phyloP scores from a whole-genome alignment of 2,329 filamentous ascomycete species.

The Ceratocystis cacaofunesta region DNA sequence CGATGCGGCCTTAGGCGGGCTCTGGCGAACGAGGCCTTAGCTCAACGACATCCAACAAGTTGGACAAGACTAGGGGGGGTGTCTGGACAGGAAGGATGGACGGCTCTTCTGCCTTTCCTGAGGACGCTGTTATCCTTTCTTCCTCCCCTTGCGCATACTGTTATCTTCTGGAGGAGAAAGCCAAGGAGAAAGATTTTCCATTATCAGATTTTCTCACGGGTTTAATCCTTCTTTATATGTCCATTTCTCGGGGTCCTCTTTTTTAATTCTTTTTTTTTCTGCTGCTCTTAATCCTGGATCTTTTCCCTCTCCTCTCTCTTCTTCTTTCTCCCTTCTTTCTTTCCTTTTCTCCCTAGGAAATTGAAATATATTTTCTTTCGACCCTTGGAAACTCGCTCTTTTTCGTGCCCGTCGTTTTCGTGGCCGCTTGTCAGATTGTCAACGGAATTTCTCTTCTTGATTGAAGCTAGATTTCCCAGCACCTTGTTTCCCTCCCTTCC shows the following conservation, averaged over 20 bases:
- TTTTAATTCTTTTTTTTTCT: constrained; percentile 10
- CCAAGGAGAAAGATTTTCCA: not conserved
- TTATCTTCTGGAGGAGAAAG: too few relatives aligned
- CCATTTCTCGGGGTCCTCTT: constrained; percentile 6
- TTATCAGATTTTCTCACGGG: constrained; percentile 11
- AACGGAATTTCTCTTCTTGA: constrained; percentile 12
- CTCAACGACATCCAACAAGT: too few relatives aligned
- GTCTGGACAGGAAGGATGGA: not conserved
- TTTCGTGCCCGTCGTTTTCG: too few relatives aligned
- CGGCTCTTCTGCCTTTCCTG: not conserved
- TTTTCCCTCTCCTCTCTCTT: not conserved
- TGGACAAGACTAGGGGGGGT: not conserved
- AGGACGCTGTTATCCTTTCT: not conserved
- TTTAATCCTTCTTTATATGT: constrained; percentile 10
- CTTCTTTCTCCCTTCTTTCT: constrained; percentile 1
- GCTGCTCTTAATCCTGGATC: not conserved
- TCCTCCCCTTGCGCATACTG: not conserved
- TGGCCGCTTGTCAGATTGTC: not conserved
- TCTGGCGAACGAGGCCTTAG: too few relatives aligned
- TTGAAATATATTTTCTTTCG: not conserved
- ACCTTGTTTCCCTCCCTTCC: not conserved
- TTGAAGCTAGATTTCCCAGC: constrained; percentile 8
- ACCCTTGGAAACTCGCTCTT: not conserved
- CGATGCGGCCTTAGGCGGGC: not conserved
- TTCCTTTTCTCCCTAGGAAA: not conserved